Evolutionary conservation across 768 basidiomycete species (phyloP).

Genomic region (Lenzites betulinus): DNA sequence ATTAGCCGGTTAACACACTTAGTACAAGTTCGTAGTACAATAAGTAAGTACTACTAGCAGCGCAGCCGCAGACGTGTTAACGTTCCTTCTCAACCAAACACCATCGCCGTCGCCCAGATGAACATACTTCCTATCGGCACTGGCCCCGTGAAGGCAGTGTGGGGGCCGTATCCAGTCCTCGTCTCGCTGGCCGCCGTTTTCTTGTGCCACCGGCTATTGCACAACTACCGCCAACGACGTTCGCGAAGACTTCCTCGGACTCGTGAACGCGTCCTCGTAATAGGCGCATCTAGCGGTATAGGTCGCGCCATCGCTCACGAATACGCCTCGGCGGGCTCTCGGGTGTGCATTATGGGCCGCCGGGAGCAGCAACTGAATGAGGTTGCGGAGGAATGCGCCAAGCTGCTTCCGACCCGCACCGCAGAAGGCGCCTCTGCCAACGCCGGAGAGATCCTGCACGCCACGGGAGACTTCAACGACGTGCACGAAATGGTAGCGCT

Average conservation of each 20-base stretch:
- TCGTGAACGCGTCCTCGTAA: slow-evolving; percentile 72
- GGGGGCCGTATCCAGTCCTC: slow-evolving; percentile 6
- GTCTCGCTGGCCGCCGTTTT: slow-evolving; percentile 17
- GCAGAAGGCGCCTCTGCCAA: slow-evolving; percentile 23
- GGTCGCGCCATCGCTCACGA: slow-evolving; percentile 68
- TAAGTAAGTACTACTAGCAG: background rate
- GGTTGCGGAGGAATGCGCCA: slow-evolving; percentile 63
- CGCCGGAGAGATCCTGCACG: slow-evolving; percentile 43
- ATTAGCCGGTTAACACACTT: background rate
- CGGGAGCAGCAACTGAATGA: slow-evolving; percentile 53
- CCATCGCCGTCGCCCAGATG: background rate
- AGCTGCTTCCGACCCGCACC: slow-evolving; percentile 22
- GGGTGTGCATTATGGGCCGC: slow-evolving; percentile 74
- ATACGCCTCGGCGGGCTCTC: slow-evolving; percentile 77
- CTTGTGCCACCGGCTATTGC: slow-evolving; percentile 12
- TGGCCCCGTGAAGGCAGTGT: background rate
- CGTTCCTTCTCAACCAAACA: too few relatives aligned
- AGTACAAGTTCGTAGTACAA: too few relatives aligned
- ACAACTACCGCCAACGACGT: slow-evolving; percentile 29
- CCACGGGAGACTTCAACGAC: slow-evolving; percentile 64
- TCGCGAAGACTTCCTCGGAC: slow-evolving; percentile 35
- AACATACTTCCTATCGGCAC: background rate
- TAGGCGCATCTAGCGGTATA: slow-evolving; percentile 86
- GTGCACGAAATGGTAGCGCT: slow-evolving; percentile 68
- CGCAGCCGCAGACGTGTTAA: too few relatives aligned